A percentile compares a stretch with the other conserved stretches of the same genome.
phyloP scores from a whole-genome alignment of 2,329 filamentous ascomycete genomes.

The Colletotrichum sp. region DNA sequence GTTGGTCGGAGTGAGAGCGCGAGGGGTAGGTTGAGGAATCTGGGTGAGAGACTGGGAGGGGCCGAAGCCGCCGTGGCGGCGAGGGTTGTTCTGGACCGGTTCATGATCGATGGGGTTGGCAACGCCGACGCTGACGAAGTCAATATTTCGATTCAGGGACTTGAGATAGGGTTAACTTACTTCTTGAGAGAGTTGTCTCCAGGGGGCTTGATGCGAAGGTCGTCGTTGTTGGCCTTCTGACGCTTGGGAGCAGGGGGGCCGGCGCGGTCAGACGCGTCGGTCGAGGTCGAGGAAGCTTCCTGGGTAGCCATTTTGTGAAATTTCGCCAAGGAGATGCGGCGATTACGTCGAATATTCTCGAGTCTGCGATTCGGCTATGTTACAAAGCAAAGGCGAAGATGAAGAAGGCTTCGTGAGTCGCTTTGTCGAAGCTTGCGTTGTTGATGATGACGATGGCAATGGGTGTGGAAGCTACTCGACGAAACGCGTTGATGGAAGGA shows the following conservation, averaged over 20 bases:
- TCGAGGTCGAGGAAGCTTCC: not conserved
- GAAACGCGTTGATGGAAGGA: not conserved
- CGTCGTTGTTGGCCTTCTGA: not conserved
- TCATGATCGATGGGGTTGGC: not conserved
- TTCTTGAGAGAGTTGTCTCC: not conserved
- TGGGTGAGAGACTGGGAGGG: not conserved
- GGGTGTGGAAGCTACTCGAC: not conserved
- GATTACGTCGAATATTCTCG: not conserved
- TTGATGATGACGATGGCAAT: not conserved
- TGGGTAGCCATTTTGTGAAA: not conserved
- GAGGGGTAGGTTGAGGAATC: not conserved
- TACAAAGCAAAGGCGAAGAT: not conserved
- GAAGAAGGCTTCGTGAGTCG: not conserved
- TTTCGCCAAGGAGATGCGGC: fast-evolving
- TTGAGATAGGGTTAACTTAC: fast-evolving
- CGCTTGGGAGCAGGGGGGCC: not conserved
- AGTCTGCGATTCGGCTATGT: not conserved
- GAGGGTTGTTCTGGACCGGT: not conserved
- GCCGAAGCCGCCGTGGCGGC: not conserved
- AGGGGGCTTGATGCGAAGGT: not conserved
- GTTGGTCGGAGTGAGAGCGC: not conserved
- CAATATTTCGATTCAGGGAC: fast-evolving
- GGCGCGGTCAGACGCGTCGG: not conserved
- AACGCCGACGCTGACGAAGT: not conserved
- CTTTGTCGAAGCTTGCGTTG: not conserved